Conservation (phyloP, 257 asterid species). For the Lycium ferocissimum region DNA sequence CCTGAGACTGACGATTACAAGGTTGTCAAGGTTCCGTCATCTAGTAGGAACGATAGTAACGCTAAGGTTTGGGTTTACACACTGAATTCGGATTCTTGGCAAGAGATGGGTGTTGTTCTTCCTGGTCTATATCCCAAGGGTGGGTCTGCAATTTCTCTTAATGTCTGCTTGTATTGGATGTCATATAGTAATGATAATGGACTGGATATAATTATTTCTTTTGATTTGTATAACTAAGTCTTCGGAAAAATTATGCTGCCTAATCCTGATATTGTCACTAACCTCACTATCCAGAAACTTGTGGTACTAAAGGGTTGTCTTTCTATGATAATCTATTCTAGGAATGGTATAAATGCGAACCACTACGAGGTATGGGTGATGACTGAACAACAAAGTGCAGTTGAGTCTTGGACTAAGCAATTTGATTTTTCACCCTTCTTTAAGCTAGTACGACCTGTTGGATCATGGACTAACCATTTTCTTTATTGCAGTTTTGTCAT, state of each 20-base stretch:
- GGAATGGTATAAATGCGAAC: not conserved
- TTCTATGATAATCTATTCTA: not conserved
- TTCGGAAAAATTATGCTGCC: not conserved
- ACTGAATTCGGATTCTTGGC: slow-evolving; percentile 2
- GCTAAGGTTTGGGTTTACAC: slow-evolving; percentile 11
- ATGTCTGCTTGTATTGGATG: not conserved
- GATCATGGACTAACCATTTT: slow-evolving; percentile 12
- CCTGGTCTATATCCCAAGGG: not conserved
- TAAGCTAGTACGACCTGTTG: slow-evolving; percentile 10
- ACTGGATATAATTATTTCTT: not conserved
- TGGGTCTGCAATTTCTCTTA: not conserved
- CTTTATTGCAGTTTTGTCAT: slow-evolving; percentile 1
- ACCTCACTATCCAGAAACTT: not conserved
- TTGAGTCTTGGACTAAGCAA: slow-evolving; percentile 20
- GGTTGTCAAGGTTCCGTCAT: not conserved
- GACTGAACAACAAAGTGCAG: not conserved
- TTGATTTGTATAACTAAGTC: slow-evolving; percentile 14
- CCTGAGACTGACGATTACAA: not conserved
- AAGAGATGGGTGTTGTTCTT: not conserved
- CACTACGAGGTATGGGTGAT: slow-evolving; percentile 21
- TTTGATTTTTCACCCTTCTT: not conserved
- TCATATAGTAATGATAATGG: not conserved
- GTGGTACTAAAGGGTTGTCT: slow-evolving; percentile 20
- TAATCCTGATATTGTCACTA: too few species aligned
- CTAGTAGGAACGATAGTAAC: not conserved